A percentile compares a stretch with the other conserved stretches of the same genome.
These are phyloP conservation scores for Acidomyces sp. DNA, from an alignment of 495 filamentous ascomycete species.

Conservation along the genomic window DNA sequence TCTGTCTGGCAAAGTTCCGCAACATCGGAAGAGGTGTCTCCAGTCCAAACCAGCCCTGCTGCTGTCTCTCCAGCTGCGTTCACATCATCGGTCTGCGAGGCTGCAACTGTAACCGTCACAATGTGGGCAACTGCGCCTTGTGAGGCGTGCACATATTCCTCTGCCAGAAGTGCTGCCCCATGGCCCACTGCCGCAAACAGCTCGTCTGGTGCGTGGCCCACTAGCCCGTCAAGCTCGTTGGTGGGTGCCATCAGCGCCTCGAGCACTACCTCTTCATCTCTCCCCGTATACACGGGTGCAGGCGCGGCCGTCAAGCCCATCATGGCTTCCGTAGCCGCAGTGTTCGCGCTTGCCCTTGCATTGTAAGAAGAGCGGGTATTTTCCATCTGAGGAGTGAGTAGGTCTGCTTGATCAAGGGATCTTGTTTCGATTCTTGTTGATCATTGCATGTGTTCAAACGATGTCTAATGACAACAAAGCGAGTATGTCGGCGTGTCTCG, in stretches of 20 bases:
- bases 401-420: background rate
- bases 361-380: conserved; percentile 5
- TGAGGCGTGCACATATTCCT: conserved; percentile 5
- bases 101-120: background rate
- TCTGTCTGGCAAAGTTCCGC: background rate
- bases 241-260: too few species aligned
- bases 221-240: too few species aligned
- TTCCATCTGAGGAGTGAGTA: background rate
- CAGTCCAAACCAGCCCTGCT: background rate
- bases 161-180: background rate
- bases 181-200: background rate
- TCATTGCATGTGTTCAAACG: too few species aligned
- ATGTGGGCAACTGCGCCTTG: conserved; percentile 1
- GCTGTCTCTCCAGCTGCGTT: background rate
- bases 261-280: too few species aligned
- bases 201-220: too few species aligned
- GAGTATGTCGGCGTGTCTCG: too few species aligned
- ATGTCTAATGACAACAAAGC: too few species aligned
- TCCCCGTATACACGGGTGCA: too few species aligned
- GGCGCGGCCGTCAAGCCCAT: conserved; percentile 3
- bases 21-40: background rate
- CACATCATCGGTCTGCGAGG: background rate
- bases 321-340: conserved; percentile 1
- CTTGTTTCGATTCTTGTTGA: background rate
- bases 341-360: conserved; percentile 6